Base-by-base conservation (phyloP, 768 basidiomycete genomes). In the Tylopilus plumbeoviolaceoides region DNA sequence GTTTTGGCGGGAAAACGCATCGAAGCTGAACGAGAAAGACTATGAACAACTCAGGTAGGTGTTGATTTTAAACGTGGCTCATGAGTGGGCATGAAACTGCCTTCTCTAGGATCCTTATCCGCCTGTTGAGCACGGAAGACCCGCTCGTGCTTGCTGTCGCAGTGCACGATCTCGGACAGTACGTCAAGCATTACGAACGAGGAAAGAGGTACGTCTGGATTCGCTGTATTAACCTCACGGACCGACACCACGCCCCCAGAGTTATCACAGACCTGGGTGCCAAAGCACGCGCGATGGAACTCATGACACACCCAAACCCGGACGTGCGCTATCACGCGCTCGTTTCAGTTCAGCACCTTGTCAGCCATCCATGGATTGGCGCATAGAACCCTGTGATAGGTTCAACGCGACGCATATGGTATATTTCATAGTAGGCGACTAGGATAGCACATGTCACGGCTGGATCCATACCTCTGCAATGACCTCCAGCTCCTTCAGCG, bases 1-100 rank as follows among this genome's bases (percentile, higher is more conserved):
- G 33, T 99, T 99, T 74, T 99, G 97, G 97, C 91, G 89, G 65
- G 93, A 95, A 74, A 98, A 98, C 64, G 94, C 89, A 5, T 72
- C 75, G 7, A 91, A 83, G 64, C 72, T 98, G 40, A 91, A 93
- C 58, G 94, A 98, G 56, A 83, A 81, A 49, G 87, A 92, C 63
- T 78, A 85, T 58, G 83, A 87, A 62, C 87, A 91, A 53, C 77
- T 98, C 53, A 94, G 88, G 95, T 94, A 74, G 58, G 48, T 55
- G 17, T 20, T 4, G 12, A 27, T 43, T 23, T 8, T 41, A 23
- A 23, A 5, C 23, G 23, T 44, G 20, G 23, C 14, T n/a, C n/a
- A 15, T 36, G 47, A 39, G 21, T n/a, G 5, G 18, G 10, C 20
- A 18, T 27, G 47, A 54, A 43, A 44, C 25, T 14, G 17, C 17